Conservation (phyloP, 495 filamentous ascomycete genomes). For the Aspergillus incahuasiensis region DNA sequence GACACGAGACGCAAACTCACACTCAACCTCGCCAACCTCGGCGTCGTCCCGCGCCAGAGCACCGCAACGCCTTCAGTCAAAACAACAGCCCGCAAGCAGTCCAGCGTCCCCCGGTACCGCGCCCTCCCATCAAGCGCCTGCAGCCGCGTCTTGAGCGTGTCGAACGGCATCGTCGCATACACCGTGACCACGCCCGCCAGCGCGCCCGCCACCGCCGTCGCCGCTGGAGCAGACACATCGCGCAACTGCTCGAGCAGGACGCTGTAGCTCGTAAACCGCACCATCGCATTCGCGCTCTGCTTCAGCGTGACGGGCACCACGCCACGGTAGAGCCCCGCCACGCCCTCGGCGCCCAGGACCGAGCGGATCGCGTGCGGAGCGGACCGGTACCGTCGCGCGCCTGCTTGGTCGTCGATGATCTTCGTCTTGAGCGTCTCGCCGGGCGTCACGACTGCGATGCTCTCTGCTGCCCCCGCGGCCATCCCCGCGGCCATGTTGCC, state of each 20-base stretch:
- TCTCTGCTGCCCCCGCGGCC: slow-evolving; percentile 25
- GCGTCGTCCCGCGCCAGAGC: slow-evolving; percentile 20
- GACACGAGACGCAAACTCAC: neutral
- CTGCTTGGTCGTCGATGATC: slow-evolving; percentile 25
- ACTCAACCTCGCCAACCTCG: slow-evolving; percentile 16
- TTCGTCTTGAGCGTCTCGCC: slow-evolving; percentile 31
- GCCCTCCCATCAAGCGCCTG: slow-evolving; percentile 43
- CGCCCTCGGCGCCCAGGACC: slow-evolving; percentile 17
- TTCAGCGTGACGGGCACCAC: slow-evolving; percentile 26
- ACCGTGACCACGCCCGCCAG: slow-evolving; percentile 27
- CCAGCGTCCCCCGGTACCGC: slow-evolving; percentile 13
- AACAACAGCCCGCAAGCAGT: slow-evolving; percentile 17
- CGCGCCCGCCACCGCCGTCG: slow-evolving; percentile 20
- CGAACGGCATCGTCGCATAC: slow-evolving; percentile 58
- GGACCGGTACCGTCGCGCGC: slow-evolving; percentile 15
- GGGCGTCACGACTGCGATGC: slow-evolving; percentile 24
- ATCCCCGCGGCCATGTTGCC: slow-evolving; percentile 22
- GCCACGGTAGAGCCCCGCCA: slow-evolving; percentile 22
- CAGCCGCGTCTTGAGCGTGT: slow-evolving; percentile 59
- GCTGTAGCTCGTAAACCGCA: slow-evolving; percentile 29
- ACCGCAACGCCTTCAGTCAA: slow-evolving; percentile 13
- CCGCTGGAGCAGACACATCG: neutral
- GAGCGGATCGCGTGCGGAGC: slow-evolving; percentile 17
- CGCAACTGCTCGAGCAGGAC: slow-evolving; percentile 18
- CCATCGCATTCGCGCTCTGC: slow-evolving; percentile 28